Percentiles rank a stretch among this genome's conserved stretches.
Evolutionary conservation across 495 filamentous ascomycete species (phyloP).

Genomic region (Annulohypoxylon moriforme): DNA sequence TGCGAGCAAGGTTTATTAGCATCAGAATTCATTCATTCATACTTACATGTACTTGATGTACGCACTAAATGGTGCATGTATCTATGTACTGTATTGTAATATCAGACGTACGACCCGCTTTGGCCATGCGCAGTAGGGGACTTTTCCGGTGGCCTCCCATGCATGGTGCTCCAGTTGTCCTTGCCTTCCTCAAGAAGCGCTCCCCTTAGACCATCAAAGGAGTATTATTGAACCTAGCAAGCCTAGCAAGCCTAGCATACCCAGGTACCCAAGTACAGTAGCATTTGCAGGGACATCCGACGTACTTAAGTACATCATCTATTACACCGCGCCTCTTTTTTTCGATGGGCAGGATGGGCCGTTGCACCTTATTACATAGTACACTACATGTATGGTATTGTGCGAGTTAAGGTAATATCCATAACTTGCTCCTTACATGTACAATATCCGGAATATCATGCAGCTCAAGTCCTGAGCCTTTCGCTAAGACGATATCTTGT

Average conservation of each 20-base stretch:
- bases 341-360: not conserved
- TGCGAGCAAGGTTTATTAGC: slow-evolving; percentile 17
- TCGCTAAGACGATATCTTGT: slow-evolving; percentile 2
- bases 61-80: slow-evolving; percentile 2
- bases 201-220: slow-evolving; percentile 2
- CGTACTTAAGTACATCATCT: slow-evolving; percentile 6
- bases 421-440: slow-evolving; percentile 7
- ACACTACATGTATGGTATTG: not conserved
- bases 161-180: slow-evolving; percentile 22
- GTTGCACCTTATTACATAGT: slow-evolving; percentile 20
- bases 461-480: not conserved
- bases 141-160: slow-evolving; percentile 37
- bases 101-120: slow-evolving; percentile 38
- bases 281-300: not conserved
- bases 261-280: not conserved
- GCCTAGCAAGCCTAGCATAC: not conserved
- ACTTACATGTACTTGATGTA: slow-evolving; percentile 18
- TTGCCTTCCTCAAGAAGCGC: slow-evolving; percentile 30
- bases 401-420: slow-evolving; percentile 1
- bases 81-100: not conserved
- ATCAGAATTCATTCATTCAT: slow-evolving; percentile 12
- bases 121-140: slow-evolving; percentile 36
- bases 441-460: slow-evolving; percentile 24
- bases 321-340: slow-evolving; percentile 15
- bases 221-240: not conserved